A percentile compares a stretch with the other conserved stretches of the same genome.
Conservation (phyloP, 192 early-diverging fungal species). For the Coemansia sp. region DNA sequence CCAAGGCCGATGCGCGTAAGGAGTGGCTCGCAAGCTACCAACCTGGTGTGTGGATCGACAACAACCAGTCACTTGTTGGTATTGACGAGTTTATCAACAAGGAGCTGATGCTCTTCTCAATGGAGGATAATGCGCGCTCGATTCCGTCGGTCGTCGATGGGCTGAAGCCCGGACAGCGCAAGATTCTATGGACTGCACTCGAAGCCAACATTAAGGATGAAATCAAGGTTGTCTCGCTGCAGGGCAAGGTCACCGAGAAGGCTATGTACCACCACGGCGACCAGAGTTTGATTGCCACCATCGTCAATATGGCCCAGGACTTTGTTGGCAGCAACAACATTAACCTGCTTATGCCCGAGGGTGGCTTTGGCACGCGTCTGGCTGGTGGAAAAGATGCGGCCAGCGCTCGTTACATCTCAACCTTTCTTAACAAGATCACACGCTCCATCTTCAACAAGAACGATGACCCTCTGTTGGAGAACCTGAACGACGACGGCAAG, state of each 20-base stretch:
- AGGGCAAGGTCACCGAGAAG: slow-evolving; percentile 86
- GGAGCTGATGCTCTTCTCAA: slow-evolving; percentile 92
- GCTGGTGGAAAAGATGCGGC: slow-evolving; percentile 93
- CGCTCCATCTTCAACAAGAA: slow-evolving; percentile 73
- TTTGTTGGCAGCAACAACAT: slow-evolving; percentile 97
- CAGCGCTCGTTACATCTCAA: slow-evolving; percentile 96
- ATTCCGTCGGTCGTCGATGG: slow-evolving; percentile 95
- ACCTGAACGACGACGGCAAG: slow-evolving; percentile 86
- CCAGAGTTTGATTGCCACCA: slow-evolving; percentile 73
- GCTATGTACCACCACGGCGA: slow-evolving; percentile 97
- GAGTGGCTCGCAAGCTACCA: slow-evolving; percentile 82
- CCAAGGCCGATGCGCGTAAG: slow-evolving; percentile 91
- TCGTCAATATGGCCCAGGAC: slow-evolving; percentile 91
- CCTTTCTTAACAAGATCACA: slow-evolving; percentile 68
- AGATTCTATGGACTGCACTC: slow-evolving; percentile 85
- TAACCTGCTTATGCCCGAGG: slow-evolving; percentile 75
- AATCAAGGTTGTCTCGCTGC: slow-evolving; percentile 87
- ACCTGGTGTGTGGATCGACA: slow-evolving; percentile 90
- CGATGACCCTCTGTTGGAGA: slow-evolving; percentile 81
- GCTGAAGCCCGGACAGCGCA: slow-evolving; percentile 95
- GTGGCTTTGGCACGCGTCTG: slow-evolving; percentile 90
- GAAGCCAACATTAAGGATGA: slow-evolving; percentile 78
- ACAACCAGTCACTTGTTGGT: slow-evolving; percentile 69
- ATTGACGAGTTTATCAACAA: slow-evolving; percentile 93
- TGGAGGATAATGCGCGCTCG: slow-evolving; percentile 92